phyloP scores from a whole-genome alignment of 768 basidiomycete genomes.

The Megacollybia marginata region DNA sequence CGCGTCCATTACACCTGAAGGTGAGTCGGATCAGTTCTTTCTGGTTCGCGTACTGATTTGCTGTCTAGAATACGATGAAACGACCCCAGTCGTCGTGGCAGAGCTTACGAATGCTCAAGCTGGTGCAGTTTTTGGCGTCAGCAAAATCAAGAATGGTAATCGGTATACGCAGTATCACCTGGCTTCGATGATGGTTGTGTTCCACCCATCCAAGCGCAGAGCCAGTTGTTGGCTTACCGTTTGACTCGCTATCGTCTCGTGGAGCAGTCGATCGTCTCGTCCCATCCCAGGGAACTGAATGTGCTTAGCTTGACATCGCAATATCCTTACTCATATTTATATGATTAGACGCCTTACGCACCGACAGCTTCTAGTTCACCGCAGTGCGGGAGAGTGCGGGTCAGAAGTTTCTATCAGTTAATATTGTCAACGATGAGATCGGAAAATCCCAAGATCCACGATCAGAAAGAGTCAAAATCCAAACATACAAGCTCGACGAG shows the following conservation, averaged over 20 bases:
- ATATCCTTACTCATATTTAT: too few species aligned
- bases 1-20: not conserved
- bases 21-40: not conserved
- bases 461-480: too few species aligned
- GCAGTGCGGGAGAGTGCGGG: too few species aligned
- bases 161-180: not conserved
- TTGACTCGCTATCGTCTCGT: too few species aligned
- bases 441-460: too few species aligned
- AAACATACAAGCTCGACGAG: too few species aligned
- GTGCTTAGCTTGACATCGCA: too few species aligned
- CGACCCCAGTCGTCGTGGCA: slow-evolving; percentile 1
- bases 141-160: slow-evolving; percentile 4
- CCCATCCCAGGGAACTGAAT: too few species aligned
- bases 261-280: slow-evolving; percentile 7
- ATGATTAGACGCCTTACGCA: too few species aligned
- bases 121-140: slow-evolving; percentile 2
- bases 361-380: too few species aligned
- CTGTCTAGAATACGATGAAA: slow-evolving; percentile 1
- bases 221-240: not conserved
- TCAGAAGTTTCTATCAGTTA: too few species aligned
- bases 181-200: not conserved
- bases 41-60: not conserved
- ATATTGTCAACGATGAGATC: too few species aligned
- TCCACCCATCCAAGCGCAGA: not conserved
- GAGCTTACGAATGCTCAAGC: not conserved